Evolutionary conservation across 140 eudicot species (phyloP).

Genomic region (Bidens hawaiensis): DNA sequence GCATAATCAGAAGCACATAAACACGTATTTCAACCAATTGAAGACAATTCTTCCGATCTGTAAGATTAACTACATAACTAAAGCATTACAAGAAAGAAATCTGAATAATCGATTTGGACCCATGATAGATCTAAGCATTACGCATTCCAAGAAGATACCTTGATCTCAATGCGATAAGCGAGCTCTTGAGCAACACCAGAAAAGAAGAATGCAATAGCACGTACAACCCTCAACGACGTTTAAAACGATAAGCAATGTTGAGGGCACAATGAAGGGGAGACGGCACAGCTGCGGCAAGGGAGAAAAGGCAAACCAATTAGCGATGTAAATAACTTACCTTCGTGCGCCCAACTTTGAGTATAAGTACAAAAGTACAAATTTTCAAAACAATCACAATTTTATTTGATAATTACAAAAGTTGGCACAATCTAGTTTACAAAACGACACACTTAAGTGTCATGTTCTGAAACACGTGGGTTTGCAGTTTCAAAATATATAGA

Average conservation of each 20-base stretch:
- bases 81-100: neutral
- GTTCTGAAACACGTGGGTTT: constrained; percentile 5
- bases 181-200: constrained; percentile 5
- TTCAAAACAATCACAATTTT: constrained; percentile 12
- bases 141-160: constrained; percentile 7
- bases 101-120: neutral
- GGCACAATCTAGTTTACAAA: constrained; percentile 1
- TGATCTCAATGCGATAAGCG: constrained; percentile 6
- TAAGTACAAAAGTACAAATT: constrained; percentile 17
- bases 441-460: constrained; percentile 1
- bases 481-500: neutral
- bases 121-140: constrained; percentile 6
- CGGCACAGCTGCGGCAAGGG: neutral
- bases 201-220: constrained; percentile 2
- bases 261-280: constrained; percentile 16
- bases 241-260: constrained; percentile 1
- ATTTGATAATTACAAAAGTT: constrained; percentile 9
- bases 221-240: neutral
- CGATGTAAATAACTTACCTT: constrained; percentile 16
- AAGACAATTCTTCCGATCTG: constrained; percentile 1
- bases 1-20: constrained; percentile 5
- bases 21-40: neutral
- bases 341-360: neutral
- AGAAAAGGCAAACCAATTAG: constrained; percentile 7
- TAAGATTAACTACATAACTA: neutral